Base-by-base conservation (phyloP, 352 stramenopile genomes). In the Thraustochytrium striatum region DNA sequence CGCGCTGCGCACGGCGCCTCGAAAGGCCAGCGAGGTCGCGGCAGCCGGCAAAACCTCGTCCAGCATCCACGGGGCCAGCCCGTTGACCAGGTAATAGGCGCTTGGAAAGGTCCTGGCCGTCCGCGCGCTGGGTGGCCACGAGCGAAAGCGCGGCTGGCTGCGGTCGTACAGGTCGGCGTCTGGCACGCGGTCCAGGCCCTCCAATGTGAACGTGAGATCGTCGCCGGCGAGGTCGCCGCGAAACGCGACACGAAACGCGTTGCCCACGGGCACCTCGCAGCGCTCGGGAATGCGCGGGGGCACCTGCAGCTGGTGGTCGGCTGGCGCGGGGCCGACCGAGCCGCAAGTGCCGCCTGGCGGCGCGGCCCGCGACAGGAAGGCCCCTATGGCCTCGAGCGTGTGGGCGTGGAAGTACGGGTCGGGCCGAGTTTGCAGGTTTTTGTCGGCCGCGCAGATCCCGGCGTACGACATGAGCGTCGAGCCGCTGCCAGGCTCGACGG, bases 361-460 rank as follows among this genome's bases (percentile, higher is more conserved):
- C n/a, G n/a, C n/a, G n/a, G n/a, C n/a, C n/a, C n/a, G 30, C 35
- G 9, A 1, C 30, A 75, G 19, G 1, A 36, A 19, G 3, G 21
- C 30, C 0, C 36, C 30, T 0, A 75, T 36, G 16, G 58, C 8
- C 35, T 8, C 39, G 2, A 80, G 50, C 53, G 38, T 69, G 7
- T 28, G 16, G 13, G 70, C 28, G 38, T 80, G 38, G 25, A 80
- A 80, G 28, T 80, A 80, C 1, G 70, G 25, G 25, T 80, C 70
- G 1, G 53, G 57, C 0, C 57, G 16, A 8, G 1, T 41, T 32
- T 70, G 53, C 55, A 80, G 30, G 7, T 80, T 58, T n/a, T n/a
- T n/a, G 9, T 32, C 53, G 13, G 0, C 0, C 3, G 57, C 61
- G 28, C 70, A 80, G 28, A 80, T 78, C 11, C 70, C 70, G 19